A percentile compares a stretch with the other conserved stretches of the same genome.
Conservation (phyloP, 2,329 filamentous ascomycete genomes). For the Thelonectria blattea region DNA sequence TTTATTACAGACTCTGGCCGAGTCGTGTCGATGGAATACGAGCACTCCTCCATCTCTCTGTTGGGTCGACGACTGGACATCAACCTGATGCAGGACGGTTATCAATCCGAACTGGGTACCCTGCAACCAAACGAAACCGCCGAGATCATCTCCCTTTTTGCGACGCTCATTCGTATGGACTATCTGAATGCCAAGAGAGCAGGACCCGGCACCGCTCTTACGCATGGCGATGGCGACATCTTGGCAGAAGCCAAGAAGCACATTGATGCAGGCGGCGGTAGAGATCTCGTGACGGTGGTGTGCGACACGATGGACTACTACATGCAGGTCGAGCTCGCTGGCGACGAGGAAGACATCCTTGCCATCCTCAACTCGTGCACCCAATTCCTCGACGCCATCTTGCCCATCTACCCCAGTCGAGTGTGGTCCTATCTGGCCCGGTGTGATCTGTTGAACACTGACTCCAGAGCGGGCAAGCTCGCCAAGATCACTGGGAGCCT, state of each 20-base stretch:
- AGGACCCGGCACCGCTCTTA: constrained; percentile 40
- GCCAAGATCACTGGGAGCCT: constrained; percentile 80
- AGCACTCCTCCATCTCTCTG: constrained; percentile 80
- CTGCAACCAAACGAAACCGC: constrained; percentile 68
- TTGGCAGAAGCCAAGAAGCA: constrained; percentile 62
- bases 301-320: constrained; percentile 83
- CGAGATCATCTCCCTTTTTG: constrained; percentile 77
- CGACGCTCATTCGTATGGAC: constrained; percentile 68
- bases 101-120: constrained; percentile 57
- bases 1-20: constrained; percentile 81
- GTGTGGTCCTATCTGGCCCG: constrained; percentile 90
- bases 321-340: constrained; percentile 61
- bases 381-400: constrained; percentile 77
- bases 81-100: constrained; percentile 63
- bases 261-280: constrained; percentile 56
- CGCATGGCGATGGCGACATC: constrained; percentile 49
- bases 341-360: constrained; percentile 69
- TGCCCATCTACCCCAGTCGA: constrained; percentile 77
- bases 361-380: constrained; percentile 73
- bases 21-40: constrained; percentile 76
- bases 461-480: constrained; percentile 78
- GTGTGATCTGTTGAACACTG: constrained; percentile 78
- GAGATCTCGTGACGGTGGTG: constrained; percentile 81
- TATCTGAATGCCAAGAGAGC: constrained; percentile 44
- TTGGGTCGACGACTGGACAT: constrained; percentile 78